Evolutionary conservation across 257 asterid genomes (phyloP).

Genomic region (Solanum chmielewskii): DNA sequence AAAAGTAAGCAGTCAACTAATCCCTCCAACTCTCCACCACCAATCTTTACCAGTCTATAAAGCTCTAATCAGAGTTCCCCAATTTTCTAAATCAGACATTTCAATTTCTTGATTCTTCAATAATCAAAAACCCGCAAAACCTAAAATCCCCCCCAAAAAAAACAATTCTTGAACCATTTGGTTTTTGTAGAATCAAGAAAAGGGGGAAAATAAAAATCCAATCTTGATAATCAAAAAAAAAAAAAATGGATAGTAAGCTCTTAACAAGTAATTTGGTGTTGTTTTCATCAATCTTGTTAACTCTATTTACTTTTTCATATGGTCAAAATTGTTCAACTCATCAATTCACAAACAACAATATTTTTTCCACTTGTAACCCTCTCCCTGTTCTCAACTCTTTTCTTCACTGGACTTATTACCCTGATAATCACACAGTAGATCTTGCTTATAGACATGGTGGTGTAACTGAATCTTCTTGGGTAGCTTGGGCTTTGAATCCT

Average conservation of each 20-base stretch:
- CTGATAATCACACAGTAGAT: slow-evolving; percentile 1
- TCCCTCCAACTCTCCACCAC: background rate
- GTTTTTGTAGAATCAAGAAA: background rate
- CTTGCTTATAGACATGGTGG: slow-evolving; percentile 1
- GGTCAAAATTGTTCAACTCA: slow-evolving; percentile 18
- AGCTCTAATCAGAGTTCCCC: background rate
- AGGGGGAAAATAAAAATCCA: background rate
- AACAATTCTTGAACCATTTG: background rate
- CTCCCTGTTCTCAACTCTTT: background rate
- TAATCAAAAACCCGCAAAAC: background rate
- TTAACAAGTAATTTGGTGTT: slow-evolving; percentile 1
- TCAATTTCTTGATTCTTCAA: background rate
- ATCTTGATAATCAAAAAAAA: background rate
- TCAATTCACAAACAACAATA: background rate
- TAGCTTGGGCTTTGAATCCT: background rate
- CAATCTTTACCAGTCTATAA: background rate
- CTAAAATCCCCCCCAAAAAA: background rate
- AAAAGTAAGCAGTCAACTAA: background rate
- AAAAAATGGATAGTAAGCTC: slow-evolving; percentile 9
- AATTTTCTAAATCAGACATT: background rate
- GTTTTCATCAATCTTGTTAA: background rate
- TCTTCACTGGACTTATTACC: slow-evolving; percentile 5
- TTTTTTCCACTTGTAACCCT: background rate
- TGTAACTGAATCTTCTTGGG: slow-evolving; percentile 1
- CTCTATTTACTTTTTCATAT: background rate